Percentiles rank a stretch among this genome's conserved stretches.
Conservation (phyloP, 352 stramenopile genomes). For the Globisporangium nunn region DNA sequence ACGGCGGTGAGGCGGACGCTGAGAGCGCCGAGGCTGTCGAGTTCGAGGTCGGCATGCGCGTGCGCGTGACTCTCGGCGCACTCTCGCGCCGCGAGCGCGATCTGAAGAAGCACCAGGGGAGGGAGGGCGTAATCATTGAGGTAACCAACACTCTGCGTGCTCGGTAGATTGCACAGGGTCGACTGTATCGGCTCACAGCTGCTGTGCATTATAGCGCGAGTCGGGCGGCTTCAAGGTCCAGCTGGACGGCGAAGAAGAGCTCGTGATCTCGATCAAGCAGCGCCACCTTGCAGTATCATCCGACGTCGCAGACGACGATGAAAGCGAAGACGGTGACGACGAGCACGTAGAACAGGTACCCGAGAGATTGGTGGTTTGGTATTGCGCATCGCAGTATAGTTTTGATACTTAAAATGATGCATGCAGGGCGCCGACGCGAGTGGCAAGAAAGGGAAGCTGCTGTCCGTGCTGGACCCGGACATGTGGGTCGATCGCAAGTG, state of each 20-base stretch:
- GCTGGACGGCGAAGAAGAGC: slow-evolving; percentile 41
- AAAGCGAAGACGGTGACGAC: slow-evolving; percentile 33
- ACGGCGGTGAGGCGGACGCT: slow-evolving; percentile 29
- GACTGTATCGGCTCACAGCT: neutral
- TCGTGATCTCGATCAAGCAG: slow-evolving; percentile 44
- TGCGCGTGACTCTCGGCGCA: slow-evolving; percentile 41
- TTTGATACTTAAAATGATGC: too few species aligned
- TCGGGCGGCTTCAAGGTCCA: slow-evolving; percentile 39
- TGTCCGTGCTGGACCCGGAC: slow-evolving; percentile 76
- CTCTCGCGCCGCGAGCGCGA: slow-evolving; percentile 48
- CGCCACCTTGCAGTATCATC: slow-evolving; percentile 37
- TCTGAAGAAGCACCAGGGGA: slow-evolving; percentile 65
- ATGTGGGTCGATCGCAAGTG: slow-evolving; percentile 87
- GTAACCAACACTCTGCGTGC: slow-evolving; percentile 9
- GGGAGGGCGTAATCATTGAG: slow-evolving; percentile 55
- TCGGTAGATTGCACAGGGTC: neutral
- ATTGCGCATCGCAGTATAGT: neutral
- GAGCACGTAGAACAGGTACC: slow-evolving; percentile 12
- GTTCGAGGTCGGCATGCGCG: slow-evolving; percentile 43
- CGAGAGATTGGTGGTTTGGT: too few species aligned
- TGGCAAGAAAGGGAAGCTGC: slow-evolving; percentile 44
- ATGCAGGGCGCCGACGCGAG: slow-evolving; percentile 15
- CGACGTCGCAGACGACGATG: slow-evolving; percentile 22
- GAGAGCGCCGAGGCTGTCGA: slow-evolving; percentile 27
- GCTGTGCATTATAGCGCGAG: slow-evolving; percentile 9